Evolutionary conservation across 2,329 filamentous ascomycete species (phyloP), one percentile per base, ranked within the genome.

Genomic region (Fusarium sp.): DNA sequence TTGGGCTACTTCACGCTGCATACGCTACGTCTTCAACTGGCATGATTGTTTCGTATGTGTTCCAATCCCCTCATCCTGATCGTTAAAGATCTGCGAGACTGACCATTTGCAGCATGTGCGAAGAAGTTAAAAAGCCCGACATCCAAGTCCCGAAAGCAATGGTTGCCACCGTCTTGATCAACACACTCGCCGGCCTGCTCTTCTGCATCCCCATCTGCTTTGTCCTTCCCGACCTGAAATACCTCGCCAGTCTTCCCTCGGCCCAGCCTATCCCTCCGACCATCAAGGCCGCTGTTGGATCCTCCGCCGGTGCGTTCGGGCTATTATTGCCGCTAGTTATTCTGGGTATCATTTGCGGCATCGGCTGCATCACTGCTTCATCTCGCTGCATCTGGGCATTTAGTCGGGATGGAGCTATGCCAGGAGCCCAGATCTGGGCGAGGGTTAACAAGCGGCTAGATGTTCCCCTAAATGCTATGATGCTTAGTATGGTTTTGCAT

Each of bases 11-110:
- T 19, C 90, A 92, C 71, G 90, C 88, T 46, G 90, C 88, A 57
- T 92, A 93, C 74, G 89, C 89, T 45, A 92, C 89, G 12, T 92
- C 90, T 5, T 90, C 89, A 11, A 92, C 90, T 0, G 91, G 91
- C 78, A 93, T 93, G 91, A 90, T 93, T 62, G 89, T 92, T 75
- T 91, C 88, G 88, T 90, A 80, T 82, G 87, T 82, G 36, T 12
- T 20, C 36, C 36, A 20, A 20, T 12, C 6, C n/a, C n/a, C 12
- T 39, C n/a, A 39, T 7, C 12, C 17, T 9, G 4, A 15, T 2
- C 26, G 15, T 10, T 11, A 26, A 10, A 26, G 3, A 9, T 26
- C 24, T 26, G 19, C 24, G 7, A 2, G 12, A 4, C 42, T 62
- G 10, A 62, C 23, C 8, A 3, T n/a, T 4, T 43, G 8, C 61